Evolutionary conservation across 441 rosid genomes (phyloP).

Genomic region (Dalechampia spathulata): DNA sequence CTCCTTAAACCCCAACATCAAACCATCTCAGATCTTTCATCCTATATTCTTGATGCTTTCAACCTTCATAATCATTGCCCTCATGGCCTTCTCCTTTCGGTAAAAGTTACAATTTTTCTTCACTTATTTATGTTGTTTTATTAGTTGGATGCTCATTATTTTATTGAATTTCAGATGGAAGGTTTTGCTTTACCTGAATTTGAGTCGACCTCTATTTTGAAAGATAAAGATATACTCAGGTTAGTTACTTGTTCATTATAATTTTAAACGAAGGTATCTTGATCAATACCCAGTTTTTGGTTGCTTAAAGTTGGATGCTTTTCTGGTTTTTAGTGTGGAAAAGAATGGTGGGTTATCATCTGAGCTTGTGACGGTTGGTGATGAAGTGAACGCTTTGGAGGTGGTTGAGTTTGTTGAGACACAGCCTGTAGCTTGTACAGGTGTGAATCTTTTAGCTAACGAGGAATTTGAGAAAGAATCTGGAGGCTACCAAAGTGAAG

Average conservation of each 20-base stretch:
- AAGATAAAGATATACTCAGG: conserved; percentile 76
- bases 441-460: conserved; percentile 45
- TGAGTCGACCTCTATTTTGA: conserved; percentile 61
- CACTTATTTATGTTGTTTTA: not conserved
- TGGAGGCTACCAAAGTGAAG: conserved; percentile 55
- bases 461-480: conserved; percentile 64
- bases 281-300: no score
- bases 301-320: no score
- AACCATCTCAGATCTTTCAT: conserved; percentile 66
- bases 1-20: conserved; percentile 59
- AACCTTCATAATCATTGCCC: conserved; percentile 58
- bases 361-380: conserved; percentile 24
- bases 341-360: conserved; percentile 31
- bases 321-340: conserved; percentile 41
- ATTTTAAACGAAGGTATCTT: no score
- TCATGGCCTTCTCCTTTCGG: conserved; percentile 64
- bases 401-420: conserved; percentile 32
- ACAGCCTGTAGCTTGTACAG: conserved; percentile 20
- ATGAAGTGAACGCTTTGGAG: conserved; percentile 26
- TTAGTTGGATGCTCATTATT: conserved; percentile 5
- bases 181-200: conserved; percentile 83
- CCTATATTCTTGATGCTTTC: conserved; percentile 46
- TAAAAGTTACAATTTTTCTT: conserved; percentile 21
- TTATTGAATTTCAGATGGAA: conserved; percentile 66
- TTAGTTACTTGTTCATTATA: no score